Evolutionary conservation across 345 rosid species (phyloP).

Genomic region (Microcos paniculata): DNA sequence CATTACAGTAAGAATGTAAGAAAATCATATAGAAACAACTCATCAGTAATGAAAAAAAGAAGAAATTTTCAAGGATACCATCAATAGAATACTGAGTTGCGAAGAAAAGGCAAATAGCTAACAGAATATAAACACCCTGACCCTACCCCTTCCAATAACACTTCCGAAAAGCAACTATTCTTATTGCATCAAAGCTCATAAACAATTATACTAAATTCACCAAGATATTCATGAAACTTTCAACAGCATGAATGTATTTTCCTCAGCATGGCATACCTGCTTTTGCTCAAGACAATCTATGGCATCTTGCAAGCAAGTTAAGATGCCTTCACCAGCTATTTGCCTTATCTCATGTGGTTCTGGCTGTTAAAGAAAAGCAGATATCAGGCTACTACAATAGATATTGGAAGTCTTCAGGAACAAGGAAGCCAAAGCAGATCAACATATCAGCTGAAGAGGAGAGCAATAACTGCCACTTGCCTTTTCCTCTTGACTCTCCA

Average conservation of each 20-base stretch:
- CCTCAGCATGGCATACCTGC: conserved; percentile 47
- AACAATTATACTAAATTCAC: neutral
- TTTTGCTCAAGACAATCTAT: conserved; percentile 76
- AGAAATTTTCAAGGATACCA: neutral
- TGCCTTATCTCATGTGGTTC: conserved; percentile 66
- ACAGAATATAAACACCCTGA: neutral
- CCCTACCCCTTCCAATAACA: neutral
- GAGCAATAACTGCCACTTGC: conserved; percentile 32
- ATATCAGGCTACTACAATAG: conserved; percentile 9
- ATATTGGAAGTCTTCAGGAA: neutral
- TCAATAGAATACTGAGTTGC: neutral
- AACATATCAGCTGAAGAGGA: neutral
- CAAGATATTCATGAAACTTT: neutral
- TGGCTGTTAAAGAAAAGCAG: conserved; percentile 56
- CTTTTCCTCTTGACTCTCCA: conserved; percentile 83
- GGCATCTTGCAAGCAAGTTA: conserved; percentile 88
- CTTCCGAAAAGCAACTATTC: neutral
- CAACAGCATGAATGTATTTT: neutral
- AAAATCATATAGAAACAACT: neutral
- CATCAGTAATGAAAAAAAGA: neutral
- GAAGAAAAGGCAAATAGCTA: neutral
- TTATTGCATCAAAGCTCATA: neutral
- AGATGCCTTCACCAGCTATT: conserved; percentile 85
- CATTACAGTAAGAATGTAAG: neutral
- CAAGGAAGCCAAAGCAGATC: neutral